These are phyloP conservation scores for Penicillium sp. DNA, from an alignment of 2,329 filamentous ascomycete genomes.

Conservation along the genomic window DNA sequence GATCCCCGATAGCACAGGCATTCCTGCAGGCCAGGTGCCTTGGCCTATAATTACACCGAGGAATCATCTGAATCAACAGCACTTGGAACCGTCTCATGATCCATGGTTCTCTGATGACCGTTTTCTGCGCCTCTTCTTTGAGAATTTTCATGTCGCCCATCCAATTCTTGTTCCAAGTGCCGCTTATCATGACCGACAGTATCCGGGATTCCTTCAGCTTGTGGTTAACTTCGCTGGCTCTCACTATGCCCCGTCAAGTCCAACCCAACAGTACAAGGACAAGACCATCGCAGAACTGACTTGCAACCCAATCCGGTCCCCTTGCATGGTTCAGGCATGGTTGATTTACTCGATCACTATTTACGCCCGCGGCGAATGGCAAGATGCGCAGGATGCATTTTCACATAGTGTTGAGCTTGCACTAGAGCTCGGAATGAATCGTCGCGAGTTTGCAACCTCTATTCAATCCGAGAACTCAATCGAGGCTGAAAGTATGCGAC, in stretches of 20 bases:
- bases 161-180: slow-evolving; percentile 57
- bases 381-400: slow-evolving; percentile 51
- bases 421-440: slow-evolving; percentile 75
- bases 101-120: slow-evolving; percentile 33
- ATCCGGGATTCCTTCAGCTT: slow-evolving; percentile 52
- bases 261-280: slow-evolving; percentile 30
- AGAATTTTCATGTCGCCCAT: slow-evolving; percentile 57
- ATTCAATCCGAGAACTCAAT: slow-evolving; percentile 55
- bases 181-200: slow-evolving; percentile 42
- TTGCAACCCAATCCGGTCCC: slow-evolving; percentile 29
- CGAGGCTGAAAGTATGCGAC: slow-evolving; percentile 78
- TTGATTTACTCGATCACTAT: slow-evolving; percentile 42
- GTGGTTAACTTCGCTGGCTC: slow-evolving; percentile 59
- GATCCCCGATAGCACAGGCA: slow-evolving; percentile 19
- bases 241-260: slow-evolving; percentile 49
- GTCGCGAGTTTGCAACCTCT: slow-evolving; percentile 59
- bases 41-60: slow-evolving; percentile 27
- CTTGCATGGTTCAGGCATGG: slow-evolving; percentile 43
- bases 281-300: slow-evolving; percentile 30
- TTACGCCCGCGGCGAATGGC: slow-evolving; percentile 39
- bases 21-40: slow-evolving; percentile 24
- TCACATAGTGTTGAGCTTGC: slow-evolving; percentile 70
- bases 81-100: slow-evolving; percentile 21
- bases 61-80: slow-evolving; percentile 17
- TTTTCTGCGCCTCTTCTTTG: slow-evolving; percentile 55